A percentile compares a stretch with the other conserved stretches of the same genome.
These are phyloP conservation scores for Wakefieldia striispora DNA, from an alignment of 768 basidiomycete genomes.

Conservation along the genomic window DNA sequence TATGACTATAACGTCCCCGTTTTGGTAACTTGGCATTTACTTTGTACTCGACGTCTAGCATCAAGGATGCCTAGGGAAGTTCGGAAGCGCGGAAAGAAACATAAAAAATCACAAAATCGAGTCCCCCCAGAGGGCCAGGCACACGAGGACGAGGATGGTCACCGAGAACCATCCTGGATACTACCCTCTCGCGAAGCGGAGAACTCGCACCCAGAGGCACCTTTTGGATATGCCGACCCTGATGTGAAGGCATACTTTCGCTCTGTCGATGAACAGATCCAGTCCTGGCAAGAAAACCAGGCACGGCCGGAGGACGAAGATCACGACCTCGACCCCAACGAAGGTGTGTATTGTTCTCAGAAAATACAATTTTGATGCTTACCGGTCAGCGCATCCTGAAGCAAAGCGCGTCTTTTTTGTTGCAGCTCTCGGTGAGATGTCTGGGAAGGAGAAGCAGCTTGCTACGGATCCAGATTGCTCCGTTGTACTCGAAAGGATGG, in stretches of 20 bases:
- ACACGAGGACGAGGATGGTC: constrained; percentile 3
- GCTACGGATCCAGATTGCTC: constrained; percentile 95
- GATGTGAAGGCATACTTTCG: constrained; percentile 93
- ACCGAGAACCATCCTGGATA: constrained; percentile 69
- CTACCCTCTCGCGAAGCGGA: constrained; percentile 40
- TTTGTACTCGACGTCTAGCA: background rate
- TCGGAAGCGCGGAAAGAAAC: constrained; percentile 74
- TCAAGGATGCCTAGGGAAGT: constrained; percentile 69
- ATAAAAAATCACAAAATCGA: constrained; percentile 48
- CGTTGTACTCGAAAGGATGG: constrained; percentile 82
- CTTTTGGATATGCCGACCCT: constrained; percentile 86
- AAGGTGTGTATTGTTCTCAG: constrained; percentile 45
- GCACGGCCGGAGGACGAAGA: constrained; percentile 41
- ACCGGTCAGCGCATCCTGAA: constrained; percentile 25
- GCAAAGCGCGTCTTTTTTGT: constrained; percentile 76
- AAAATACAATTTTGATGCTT: background rate
- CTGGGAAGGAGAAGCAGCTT: constrained; percentile 83
- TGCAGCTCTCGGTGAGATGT: constrained; percentile 82
- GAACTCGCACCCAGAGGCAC: constrained; percentile 60
- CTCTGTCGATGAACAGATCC: constrained; percentile 83
- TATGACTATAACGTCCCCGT: background rate
- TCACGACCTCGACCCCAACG: constrained; percentile 61
- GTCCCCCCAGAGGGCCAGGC: constrained; percentile 2
- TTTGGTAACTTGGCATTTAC: constrained; percentile 1
- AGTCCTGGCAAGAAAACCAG: constrained; percentile 71